Evolutionary conservation across 2,329 filamentous ascomycete species (phyloP).

Genomic region (Hymenoscyphus scutula): DNA sequence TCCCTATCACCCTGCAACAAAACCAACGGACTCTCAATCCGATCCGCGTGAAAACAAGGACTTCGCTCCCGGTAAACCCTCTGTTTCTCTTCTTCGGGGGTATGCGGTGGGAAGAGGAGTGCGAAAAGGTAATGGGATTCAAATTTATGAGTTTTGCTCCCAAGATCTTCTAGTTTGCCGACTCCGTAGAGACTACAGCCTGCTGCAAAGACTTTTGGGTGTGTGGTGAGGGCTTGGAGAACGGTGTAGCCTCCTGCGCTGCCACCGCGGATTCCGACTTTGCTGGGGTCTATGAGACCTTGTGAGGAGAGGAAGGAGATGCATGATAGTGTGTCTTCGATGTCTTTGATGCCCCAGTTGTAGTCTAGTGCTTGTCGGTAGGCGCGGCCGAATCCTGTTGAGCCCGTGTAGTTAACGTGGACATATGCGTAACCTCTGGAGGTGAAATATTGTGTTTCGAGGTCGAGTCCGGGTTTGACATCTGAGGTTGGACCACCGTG

Average conservation of each 20-base stretch:
- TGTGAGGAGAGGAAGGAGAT: constrained; percentile 42
- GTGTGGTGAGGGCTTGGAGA: constrained; percentile 47
- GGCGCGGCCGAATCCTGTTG: constrained; percentile 48
- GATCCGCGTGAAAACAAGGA: constrained; percentile 47
- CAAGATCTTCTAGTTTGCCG: constrained; percentile 47
- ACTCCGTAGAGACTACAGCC: constrained; percentile 52
- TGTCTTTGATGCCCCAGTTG: constrained; percentile 51
- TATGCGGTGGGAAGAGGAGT: constrained; percentile 41
- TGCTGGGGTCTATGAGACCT: constrained; percentile 36
- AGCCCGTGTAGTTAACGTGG: constrained; percentile 52
- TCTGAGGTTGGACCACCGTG: constrained; percentile 53
- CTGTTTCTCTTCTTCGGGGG: constrained; percentile 41
- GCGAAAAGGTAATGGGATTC: constrained; percentile 51
- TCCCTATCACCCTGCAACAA: constrained; percentile 57
- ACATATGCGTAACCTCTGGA: constrained; percentile 53
- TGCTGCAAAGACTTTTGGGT: constrained; percentile 47
- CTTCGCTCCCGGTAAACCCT: constrained; percentile 46
- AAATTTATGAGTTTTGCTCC: constrained; percentile 53
- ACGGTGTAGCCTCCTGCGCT: constrained; percentile 55
- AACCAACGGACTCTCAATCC: constrained; percentile 50
- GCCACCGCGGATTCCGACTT: constrained; percentile 48
- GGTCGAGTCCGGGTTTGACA: constrained; percentile 42
- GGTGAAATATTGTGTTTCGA: constrained; percentile 51
- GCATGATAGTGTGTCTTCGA: constrained; percentile 48
- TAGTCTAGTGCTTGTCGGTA: constrained; percentile 50